These are phyloP conservation scores for Limonium bicolor DNA, from an alignment of 148 eudicot genomes.

Conservation along the genomic window DNA sequence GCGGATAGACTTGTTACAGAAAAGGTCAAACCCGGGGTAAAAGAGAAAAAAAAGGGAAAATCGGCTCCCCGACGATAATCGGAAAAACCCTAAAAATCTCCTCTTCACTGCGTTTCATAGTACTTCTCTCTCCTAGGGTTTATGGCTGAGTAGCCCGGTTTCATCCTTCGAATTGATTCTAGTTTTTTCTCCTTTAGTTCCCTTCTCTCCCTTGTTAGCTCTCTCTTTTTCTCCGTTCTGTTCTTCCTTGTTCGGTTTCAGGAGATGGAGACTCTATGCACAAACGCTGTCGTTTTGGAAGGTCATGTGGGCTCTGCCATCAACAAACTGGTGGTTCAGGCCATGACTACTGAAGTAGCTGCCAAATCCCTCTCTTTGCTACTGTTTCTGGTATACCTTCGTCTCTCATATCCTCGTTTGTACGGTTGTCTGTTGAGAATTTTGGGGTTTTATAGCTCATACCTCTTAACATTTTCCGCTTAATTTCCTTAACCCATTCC, in stretches of 20 bases:
- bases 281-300: constrained; percentile 4
- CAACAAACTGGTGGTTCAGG: constrained; percentile 1
- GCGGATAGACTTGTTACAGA: too few relatives aligned
- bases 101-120: neutral
- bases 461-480: too few relatives aligned
- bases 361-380: constrained; percentile 4
- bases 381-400: neutral
- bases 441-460: too few relatives aligned
- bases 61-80: too few relatives aligned
- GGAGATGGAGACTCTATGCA: constrained; percentile 8
- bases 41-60: too few relatives aligned
- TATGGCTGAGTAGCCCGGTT: neutral
- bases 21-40: too few relatives aligned
- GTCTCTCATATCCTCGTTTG: neutral
- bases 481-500: too few relatives aligned
- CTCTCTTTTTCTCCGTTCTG: neutral
- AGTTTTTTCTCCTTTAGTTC: neutral
- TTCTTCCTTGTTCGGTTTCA: neutral
- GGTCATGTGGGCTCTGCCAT: constrained; percentile 1
- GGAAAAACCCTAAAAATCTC: constrained; percentile 1
- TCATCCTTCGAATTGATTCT: neutral
- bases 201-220: neutral
- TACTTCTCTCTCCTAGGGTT: neutral
- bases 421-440: too few relatives aligned
- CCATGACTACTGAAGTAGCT: constrained; percentile 1